Base-by-base conservation (phyloP, 371 early-diverging fungal genomes). In the Lichtheimia corymbifera region DNA sequence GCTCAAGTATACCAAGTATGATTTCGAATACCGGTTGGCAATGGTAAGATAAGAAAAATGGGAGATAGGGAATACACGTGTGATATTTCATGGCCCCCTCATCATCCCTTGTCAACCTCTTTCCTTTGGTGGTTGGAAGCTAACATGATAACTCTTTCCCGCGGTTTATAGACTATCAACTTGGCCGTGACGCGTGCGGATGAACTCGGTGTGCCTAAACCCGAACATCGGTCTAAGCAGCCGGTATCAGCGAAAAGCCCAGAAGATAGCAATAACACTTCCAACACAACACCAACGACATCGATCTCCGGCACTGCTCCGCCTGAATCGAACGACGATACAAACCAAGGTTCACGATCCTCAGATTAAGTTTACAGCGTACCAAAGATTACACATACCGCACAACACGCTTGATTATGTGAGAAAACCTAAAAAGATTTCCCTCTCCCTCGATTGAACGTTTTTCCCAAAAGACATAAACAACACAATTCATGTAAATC, bases 11-110 rank as follows among this genome's bases (percentile, higher is more conserved):
- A 70, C 50, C 60, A 80, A 80, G 30, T 80, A 73, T 47, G 80
- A 80, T 53, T 80, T 80, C 54, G 80, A 80, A 47, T 80, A 73
- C 55, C 66, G 77, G 18, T 54, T 80, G 50, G 72, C 80, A 5
- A 61, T 77, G 70, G 79, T 79, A 69, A 72, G 64, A 56, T 30
- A 14, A 47, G 25, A 42, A 40, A n/a, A 25, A n/a, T 20, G 14
- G 15, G 40, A 35, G 56, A n/a, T 11, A 15, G 35, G 35, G 35
- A 35, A 9, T 35, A 35, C 35, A 35, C 35, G 35, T 35, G 35
- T 35, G 35, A 35, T 35, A 35, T 35, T 35, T 35, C 35, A 35
- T 35, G 35, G 47, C 6, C 47, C 47, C 18, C n/a, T n/a, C n/a
- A 47, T 47, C 2, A 13, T 2, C 13, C 13, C 45, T 5, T 3